A percentile compares a stretch with the other conserved stretches of the same genome.
Conservation (phyloP, 495 filamentous ascomycete genomes). For the Aspergillus campestris region DNA sequence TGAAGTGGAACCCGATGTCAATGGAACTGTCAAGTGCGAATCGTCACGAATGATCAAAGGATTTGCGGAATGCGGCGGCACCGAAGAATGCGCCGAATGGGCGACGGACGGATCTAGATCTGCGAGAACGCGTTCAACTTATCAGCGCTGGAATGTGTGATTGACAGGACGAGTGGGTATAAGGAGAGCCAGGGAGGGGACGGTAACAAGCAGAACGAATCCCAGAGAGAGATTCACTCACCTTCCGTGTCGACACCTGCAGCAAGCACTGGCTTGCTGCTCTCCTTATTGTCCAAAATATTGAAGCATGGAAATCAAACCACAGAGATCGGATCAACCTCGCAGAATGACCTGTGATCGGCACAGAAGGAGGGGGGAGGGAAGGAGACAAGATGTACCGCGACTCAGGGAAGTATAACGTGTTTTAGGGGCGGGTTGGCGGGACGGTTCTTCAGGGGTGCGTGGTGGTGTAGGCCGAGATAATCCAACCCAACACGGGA, state of each 20-base stretch:
- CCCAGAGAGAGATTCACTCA: slow-evolving; percentile 19
- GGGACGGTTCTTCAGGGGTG: slow-evolving; percentile 12
- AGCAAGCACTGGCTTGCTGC: slow-evolving; percentile 50
- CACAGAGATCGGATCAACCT: slow-evolving; percentile 17
- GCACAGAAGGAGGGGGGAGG: slow-evolving; percentile 9
- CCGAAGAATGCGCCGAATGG: slow-evolving; percentile 32
- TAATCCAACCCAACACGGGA: slow-evolving; percentile 1
- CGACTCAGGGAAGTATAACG: slow-evolving; percentile 1
- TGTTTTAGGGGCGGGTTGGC: slow-evolving; percentile 2
- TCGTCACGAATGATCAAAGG: slow-evolving; percentile 23
- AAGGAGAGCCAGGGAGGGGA: neutral
- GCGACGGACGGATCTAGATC: slow-evolving; percentile 35
- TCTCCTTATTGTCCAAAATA: slow-evolving; percentile 45
- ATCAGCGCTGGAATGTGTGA: slow-evolving; percentile 7
- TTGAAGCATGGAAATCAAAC: slow-evolving; percentile 43
- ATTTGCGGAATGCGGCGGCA: slow-evolving; percentile 22
- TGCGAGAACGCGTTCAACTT: slow-evolving; percentile 13
- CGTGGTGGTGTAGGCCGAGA: slow-evolving; percentile 2
- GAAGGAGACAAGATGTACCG: slow-evolving; percentile 1
- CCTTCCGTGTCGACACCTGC: slow-evolving; percentile 46
- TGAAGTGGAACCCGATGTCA: slow-evolving; percentile 26
- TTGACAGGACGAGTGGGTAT: neutral
- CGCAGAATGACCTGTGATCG: slow-evolving; percentile 22
- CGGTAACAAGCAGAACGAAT: no score
- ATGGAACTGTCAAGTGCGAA: slow-evolving; percentile 23